Conservation (phyloP, 1,284 basidiomycete genomes). For the Sporisorium graminicola region DNA sequence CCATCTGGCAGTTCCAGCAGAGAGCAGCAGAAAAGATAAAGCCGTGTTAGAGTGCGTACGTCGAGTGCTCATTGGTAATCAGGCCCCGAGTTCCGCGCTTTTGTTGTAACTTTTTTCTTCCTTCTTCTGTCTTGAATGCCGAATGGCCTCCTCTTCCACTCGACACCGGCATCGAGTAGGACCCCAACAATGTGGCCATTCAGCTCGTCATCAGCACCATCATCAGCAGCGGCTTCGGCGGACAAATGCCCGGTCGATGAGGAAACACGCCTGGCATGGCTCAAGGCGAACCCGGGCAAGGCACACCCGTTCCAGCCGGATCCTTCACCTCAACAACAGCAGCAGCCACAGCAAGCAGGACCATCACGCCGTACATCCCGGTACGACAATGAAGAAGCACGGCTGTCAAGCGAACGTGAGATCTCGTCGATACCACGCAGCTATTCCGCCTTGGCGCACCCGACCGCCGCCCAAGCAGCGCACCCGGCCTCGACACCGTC, state of each 20-base stretch:
- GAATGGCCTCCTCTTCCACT: not conserved
- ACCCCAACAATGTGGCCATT: constrained; percentile 43
- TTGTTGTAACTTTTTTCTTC: not conserved
- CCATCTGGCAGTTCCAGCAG: too few species aligned
- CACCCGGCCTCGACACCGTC: constrained; percentile 17
- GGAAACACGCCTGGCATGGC: constrained; percentile 68
- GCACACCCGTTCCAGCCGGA: constrained; percentile 33
- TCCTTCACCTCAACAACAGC: constrained; percentile 2
- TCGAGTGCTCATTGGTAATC: not conserved
- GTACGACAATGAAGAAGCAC: constrained; percentile 43
- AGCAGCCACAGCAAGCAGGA: constrained; percentile 8
- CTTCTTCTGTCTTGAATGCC: not conserved
- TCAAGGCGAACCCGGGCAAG: constrained; percentile 67
- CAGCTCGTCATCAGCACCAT: constrained; percentile 15
- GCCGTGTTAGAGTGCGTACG: not conserved
- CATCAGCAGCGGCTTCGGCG: constrained; percentile 19
- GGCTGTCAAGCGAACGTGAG: constrained; percentile 77
- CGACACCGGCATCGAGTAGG: not conserved
- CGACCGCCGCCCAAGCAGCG: constrained; percentile 24
- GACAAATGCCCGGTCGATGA: constrained; percentile 81
- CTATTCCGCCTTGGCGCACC: constrained; percentile 26
- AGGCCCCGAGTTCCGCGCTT: not conserved
- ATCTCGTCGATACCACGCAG: constrained; percentile 87
- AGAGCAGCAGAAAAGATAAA: not conserved
- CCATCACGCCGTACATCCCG: constrained; percentile 15